Conservation (phyloP, 208 protist genomes). For the Acanthamoeba healyi region DNA sequence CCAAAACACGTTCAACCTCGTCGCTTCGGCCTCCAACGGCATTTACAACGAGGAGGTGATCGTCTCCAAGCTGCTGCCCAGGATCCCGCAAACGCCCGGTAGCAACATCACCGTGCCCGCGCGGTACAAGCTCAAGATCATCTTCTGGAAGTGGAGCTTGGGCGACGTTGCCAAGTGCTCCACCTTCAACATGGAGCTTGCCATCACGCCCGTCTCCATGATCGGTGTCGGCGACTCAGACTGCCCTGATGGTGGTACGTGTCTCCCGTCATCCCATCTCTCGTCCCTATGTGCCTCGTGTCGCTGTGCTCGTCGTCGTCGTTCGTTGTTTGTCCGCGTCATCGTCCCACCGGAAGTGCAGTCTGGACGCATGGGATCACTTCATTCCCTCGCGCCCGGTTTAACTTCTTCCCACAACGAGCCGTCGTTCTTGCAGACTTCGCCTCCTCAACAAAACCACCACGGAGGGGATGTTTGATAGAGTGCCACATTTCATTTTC, state of each 20-base stretch:
- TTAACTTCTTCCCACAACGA: background rate
- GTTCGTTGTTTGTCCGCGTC: background rate
- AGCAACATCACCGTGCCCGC: background rate
- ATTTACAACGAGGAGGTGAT: slow-evolving; percentile 74
- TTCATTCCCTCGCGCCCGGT: background rate
- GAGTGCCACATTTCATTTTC: background rate
- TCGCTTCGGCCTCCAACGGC: slow-evolving; percentile 60
- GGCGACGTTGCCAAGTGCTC: background rate
- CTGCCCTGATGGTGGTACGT: slow-evolving; percentile 28
- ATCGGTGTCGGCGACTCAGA: background rate
- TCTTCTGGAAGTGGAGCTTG: slow-evolving; percentile 71
- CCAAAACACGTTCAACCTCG: background rate
- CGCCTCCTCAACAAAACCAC: background rate
- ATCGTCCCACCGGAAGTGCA: background rate
- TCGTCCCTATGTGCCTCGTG: background rate
- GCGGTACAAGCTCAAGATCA: slow-evolving; percentile 55
- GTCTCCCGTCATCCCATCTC: too few species aligned
- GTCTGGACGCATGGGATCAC: background rate
- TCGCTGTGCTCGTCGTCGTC: background rate
- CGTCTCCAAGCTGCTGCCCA: slow-evolving; percentile 52
- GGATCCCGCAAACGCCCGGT: background rate
- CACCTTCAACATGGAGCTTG: slow-evolving; percentile 72
- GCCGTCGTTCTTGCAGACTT: slow-evolving; percentile 25
- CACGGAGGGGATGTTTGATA: slow-evolving; percentile 29
- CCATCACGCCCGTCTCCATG: slow-evolving; percentile 53